These are phyloP conservation scores for Chenopodium berlandieri DNA, from an alignment of 148 eudicot genomes.

Conservation along the genomic window DNA sequence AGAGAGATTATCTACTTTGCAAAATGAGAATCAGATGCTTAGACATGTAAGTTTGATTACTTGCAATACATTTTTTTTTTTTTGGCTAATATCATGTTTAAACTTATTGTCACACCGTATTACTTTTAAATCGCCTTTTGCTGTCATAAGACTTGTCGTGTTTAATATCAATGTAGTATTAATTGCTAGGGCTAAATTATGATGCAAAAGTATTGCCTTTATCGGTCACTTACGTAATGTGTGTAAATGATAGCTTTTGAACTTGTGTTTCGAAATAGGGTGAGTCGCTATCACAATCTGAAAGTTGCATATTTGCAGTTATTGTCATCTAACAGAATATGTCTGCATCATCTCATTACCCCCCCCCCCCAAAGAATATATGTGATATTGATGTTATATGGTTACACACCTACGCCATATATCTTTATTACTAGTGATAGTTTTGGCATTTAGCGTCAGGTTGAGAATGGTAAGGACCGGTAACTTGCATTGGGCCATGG, in stretches of 20 bases:
- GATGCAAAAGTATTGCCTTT: no score
- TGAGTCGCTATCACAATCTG: neutral
- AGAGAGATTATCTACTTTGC: conserved; percentile 82
- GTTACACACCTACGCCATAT: neutral
- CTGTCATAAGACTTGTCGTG: neutral
- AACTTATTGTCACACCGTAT: no score
- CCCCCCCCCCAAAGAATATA: neutral
- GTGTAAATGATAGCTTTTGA: no score
- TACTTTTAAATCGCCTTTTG: no score
- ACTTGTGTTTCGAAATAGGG: neutral
- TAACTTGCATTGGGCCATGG: neutral
- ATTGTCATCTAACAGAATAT: neutral
- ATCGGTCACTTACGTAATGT: neutral
- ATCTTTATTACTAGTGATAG: neutral
- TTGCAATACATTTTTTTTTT: neutral
- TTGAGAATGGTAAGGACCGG: neutral
- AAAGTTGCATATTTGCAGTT: neutral
- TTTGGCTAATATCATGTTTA: neutral
- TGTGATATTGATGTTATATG: neutral
- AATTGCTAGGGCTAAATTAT: no score
- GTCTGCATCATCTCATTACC: conserved; percentile 11
- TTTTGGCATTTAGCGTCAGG: neutral
- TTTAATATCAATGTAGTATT: neutral
- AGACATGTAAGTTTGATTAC: conserved; percentile 57
- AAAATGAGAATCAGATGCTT: conserved; percentile 97